These are phyloP conservation scores for Cystobasidium sp. DNA, from an alignment of 1,284 basidiomycete species.

Conservation along the genomic window DNA sequence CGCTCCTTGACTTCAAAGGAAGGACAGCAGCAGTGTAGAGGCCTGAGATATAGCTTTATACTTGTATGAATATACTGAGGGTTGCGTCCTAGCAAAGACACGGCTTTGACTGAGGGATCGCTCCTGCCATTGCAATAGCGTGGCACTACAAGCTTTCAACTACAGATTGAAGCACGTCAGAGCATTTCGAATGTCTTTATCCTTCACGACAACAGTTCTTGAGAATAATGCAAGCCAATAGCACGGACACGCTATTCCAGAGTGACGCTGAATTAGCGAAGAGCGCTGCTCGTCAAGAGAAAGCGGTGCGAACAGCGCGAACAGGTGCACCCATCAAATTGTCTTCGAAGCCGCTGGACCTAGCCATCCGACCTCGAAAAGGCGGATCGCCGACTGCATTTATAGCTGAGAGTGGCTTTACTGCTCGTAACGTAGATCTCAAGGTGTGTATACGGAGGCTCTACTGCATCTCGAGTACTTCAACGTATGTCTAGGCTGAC, in stretches of 20 bases:
- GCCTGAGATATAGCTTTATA: too few relatives aligned
- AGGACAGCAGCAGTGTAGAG: too few relatives aligned
- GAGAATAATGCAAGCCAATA: constrained; percentile 46
- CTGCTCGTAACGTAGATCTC: constrained; percentile 72
- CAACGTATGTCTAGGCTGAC: neutral
- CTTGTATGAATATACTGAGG: too few relatives aligned
- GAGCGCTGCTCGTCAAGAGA: constrained; percentile 68
- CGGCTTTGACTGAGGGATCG: too few relatives aligned
- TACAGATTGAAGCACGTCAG: neutral
- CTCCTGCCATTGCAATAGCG: too few relatives aligned
- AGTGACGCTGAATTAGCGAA: constrained; percentile 67
- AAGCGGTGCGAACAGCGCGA: constrained; percentile 71
- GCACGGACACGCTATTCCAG: constrained; percentile 64
- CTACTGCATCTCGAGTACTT: neutral
- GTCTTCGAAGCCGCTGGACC: constrained; percentile 71
- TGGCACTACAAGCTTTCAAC: neutral
- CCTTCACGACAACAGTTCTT: neutral
- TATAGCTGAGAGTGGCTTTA: constrained; percentile 82
- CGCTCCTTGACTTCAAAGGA: too few relatives aligned
- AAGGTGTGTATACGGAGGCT: constrained; percentile 62
- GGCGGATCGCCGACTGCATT: constrained; percentile 59
- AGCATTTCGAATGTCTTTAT: neutral
- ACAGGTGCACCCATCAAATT: constrained; percentile 78
- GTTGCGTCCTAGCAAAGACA: too few relatives aligned
- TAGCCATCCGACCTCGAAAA: constrained; percentile 67